These are phyloP conservation scores for Melaleuca quinquenervia DNA, from an alignment of 345 rosid genomes.

Conservation along the genomic window DNA sequence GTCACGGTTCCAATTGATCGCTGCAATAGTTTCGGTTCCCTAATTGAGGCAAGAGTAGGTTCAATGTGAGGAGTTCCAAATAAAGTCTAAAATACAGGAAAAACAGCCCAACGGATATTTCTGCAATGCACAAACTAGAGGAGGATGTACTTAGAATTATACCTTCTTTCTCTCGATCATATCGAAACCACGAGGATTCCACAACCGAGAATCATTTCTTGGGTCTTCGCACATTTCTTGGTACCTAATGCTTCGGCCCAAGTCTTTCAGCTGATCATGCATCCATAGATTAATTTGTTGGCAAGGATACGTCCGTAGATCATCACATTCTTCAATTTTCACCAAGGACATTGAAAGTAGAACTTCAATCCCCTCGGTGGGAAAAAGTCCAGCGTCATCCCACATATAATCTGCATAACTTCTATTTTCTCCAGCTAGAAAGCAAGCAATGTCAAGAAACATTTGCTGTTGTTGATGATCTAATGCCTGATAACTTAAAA, in stretches of 20 bases:
- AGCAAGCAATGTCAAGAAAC: slow-evolving; percentile 2
- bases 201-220: neutral
- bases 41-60: neutral
- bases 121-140: too few relatives aligned
- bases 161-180: neutral
- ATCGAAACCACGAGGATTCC: neutral
- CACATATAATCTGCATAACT: neutral
- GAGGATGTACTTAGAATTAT: neutral
- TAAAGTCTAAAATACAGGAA: neutral
- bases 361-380: neutral
- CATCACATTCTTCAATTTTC: neutral
- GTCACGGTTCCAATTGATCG: fast-evolving
- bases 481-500: neutral
- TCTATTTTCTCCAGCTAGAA: neutral
- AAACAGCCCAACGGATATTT: neutral
- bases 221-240: neutral
- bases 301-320: too few relatives aligned
- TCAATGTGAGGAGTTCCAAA: neutral
- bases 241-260: neutral
- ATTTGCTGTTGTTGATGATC: neutral
- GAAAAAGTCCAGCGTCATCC: neutral
- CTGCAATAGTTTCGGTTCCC: neutral
- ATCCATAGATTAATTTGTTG: too few relatives aligned
- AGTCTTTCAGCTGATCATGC: slow-evolving; percentile 1
- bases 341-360: neutral